Percentiles rank a stretch among this genome's conserved stretches.
These are phyloP conservation scores for Blakeslea trispora DNA, from an alignment of 371 early-diverging fungal species.

Conservation along the genomic window DNA sequence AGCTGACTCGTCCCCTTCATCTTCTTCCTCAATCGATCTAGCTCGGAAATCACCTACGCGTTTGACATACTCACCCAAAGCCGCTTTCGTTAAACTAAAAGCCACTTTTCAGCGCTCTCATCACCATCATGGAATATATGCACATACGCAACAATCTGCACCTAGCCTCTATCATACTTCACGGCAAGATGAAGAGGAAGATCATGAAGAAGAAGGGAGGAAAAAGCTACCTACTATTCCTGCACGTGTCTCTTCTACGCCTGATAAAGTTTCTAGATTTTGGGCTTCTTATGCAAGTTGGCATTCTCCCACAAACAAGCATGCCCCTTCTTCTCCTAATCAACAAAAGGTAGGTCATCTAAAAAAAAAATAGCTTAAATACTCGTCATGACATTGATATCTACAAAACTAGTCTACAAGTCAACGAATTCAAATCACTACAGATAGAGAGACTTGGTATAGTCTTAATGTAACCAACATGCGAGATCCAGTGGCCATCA, in stretches of 20 bases:
- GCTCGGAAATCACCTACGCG: conserved; percentile 26
- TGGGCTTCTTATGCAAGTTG: conserved; percentile 44
- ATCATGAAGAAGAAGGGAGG: conserved; percentile 15
- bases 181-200: conserved; percentile 1
- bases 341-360: conserved; percentile 1
- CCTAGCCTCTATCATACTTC: conserved; percentile 2
- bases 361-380: conserved; percentile 4
- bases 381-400: too few species aligned
- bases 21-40: conserved; percentile 3
- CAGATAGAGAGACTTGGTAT: conserved; percentile 60
- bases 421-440: conserved; percentile 56
- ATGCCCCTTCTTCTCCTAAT: neutral
- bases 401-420: conserved; percentile 12
- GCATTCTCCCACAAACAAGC: conserved; percentile 23
- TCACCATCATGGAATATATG: neutral
- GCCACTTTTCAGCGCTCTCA: conserved; percentile 30
- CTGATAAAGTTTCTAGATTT: conserved; percentile 40
- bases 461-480: conserved; percentile 56
- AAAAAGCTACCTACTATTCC: conserved; percentile 35
- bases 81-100: conserved; percentile 38
- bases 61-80: conserved; percentile 37
- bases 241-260: conserved; percentile 44
- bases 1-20: conserved; percentile 8
- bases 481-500: conserved; percentile 47
- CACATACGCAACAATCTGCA: neutral